Evolutionary conservation across 257 asterid genomes (phyloP).

Genomic region (Orobanche coerulescens): DNA sequence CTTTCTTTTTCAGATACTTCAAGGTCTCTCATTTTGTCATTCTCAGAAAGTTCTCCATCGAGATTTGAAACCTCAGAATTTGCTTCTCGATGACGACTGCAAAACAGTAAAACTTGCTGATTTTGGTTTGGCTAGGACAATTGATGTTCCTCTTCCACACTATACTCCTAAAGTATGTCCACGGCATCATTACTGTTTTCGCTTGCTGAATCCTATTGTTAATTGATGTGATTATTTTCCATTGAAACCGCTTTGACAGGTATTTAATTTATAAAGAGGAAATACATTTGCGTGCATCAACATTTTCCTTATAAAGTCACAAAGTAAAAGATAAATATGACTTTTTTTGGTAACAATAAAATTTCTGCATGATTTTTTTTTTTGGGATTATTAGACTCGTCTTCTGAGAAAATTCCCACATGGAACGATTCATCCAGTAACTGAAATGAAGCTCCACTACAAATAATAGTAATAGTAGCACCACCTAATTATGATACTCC

Average conservation of each 20-base stretch:
- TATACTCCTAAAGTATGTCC: constrained; percentile 2
- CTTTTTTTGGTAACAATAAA: neutral
- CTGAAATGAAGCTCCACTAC: too few relatives aligned
- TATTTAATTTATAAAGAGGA: too few relatives aligned
- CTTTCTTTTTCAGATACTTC: constrained; percentile 21
- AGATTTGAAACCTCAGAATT: constrained; percentile 13
- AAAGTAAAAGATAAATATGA: neutral
- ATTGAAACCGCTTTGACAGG: neutral
- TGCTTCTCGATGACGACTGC: neutral
- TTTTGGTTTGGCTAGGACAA: constrained; percentile 3
- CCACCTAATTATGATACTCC: neutral
- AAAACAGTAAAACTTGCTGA: constrained; percentile 8
- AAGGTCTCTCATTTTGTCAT: constrained; percentile 17
- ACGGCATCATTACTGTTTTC: neutral
- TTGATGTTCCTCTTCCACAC: constrained; percentile 13
- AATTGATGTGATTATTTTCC: neutral
- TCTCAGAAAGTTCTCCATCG: constrained; percentile 11
- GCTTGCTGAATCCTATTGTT: neutral
- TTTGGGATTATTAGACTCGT: neutral
- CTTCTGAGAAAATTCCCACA: neutral
- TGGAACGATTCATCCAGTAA: too few relatives aligned
- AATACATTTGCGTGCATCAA: neutral
- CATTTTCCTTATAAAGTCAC: neutral
- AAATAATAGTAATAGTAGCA: too few relatives aligned
- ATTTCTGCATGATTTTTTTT: neutral